These are phyloP conservation scores for Colletotrichum sp. DNA, from an alignment of 2,329 filamentous ascomycete genomes.

Conservation along the genomic window DNA sequence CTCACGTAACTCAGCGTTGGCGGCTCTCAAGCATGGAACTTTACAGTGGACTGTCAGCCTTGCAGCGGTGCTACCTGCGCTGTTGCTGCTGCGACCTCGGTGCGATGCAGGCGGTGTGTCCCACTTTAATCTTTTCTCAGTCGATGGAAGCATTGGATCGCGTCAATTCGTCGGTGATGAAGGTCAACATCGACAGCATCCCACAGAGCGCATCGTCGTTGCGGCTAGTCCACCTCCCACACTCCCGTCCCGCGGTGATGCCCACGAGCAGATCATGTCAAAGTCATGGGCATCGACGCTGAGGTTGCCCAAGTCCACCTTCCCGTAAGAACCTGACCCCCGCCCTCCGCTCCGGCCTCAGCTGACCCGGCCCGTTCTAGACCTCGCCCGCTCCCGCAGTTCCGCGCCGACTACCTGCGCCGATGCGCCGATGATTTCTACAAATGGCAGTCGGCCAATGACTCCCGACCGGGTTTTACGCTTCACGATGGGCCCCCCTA, in stretches of 20 bases:
- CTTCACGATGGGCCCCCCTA: slow-evolving; percentile 97
- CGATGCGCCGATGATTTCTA: slow-evolving; percentile 89
- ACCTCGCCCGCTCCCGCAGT: slow-evolving; percentile 54
- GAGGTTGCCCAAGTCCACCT: slow-evolving; percentile 75
- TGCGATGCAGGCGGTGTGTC: neutral
- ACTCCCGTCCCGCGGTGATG: slow-evolving; percentile 8
- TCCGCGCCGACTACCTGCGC: slow-evolving; percentile 66
- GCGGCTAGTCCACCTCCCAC: neutral
- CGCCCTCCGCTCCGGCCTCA: slow-evolving; percentile 23
- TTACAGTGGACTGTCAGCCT: neutral
- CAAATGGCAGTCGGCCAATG: slow-evolving; percentile 75
- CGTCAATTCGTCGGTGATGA: neutral
- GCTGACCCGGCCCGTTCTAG: slow-evolving; percentile 36
- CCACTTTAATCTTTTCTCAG: neutral
- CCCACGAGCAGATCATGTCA: slow-evolving; percentile 36
- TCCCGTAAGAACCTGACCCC: slow-evolving; percentile 59
- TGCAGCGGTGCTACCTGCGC: neutral
- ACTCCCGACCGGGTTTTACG: slow-evolving; percentile 69
- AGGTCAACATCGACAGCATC: neutral
- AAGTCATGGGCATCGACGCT: slow-evolving; percentile 78
- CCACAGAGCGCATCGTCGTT: neutral
- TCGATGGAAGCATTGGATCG: neutral
- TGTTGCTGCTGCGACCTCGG: neutral
- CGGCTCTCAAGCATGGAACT: neutral
- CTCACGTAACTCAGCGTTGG: neutral